Evolutionary conservation across 805 yeast genomes (phyloP), one percentile per base, ranked within the genome.

Genomic region (Saccharomyces eubayanus): DNA sequence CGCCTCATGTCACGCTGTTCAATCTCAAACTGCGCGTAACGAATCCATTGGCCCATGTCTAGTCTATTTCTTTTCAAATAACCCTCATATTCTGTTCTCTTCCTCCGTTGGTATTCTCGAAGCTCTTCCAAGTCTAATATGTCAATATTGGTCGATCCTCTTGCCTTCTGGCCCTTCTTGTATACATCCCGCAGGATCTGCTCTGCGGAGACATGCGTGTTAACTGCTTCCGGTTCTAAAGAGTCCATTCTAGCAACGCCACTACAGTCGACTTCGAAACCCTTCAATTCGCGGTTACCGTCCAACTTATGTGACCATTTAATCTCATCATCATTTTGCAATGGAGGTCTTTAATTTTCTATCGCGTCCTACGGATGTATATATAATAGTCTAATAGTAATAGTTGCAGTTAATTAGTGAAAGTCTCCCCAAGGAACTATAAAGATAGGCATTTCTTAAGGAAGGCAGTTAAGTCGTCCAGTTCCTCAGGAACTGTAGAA

Each of bases 1-100:
- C 97, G 74, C 20, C 80, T 75, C 56, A 80, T 76, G 63, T 92
- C 96, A 55, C 82, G 85, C 60, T 88, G 92, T 5, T 85, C 86
- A 3, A 84, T 67, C 69, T 92, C 99, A 80, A 90, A 89, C 55
- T 79, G 80, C 0, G 97, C 98, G 68, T 92, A 94, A 53, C 97
- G 75, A 66, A 89, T 77, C 97, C 98, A 94, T 66, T 90, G 96
- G 1, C 89, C 85, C 62, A 80, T 76, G 63, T 89, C 90, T 36
- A 85, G 78, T 55, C 96, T 73, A 66, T 92, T 92, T 59, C 94
- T 78, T 60, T 94, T 81, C 51, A 94, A 71, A n/a, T 91, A 95
- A 59, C 84, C 84, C 70, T 94, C 98, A 66, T 76, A 92, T 59
- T 88, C 96, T 31, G 79, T 77, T 56, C 99, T 74, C 60, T 87